Evolutionary conservation across 2,329 filamentous ascomycete species (phyloP).

Genomic region (Neoascochyta sp.): DNA sequence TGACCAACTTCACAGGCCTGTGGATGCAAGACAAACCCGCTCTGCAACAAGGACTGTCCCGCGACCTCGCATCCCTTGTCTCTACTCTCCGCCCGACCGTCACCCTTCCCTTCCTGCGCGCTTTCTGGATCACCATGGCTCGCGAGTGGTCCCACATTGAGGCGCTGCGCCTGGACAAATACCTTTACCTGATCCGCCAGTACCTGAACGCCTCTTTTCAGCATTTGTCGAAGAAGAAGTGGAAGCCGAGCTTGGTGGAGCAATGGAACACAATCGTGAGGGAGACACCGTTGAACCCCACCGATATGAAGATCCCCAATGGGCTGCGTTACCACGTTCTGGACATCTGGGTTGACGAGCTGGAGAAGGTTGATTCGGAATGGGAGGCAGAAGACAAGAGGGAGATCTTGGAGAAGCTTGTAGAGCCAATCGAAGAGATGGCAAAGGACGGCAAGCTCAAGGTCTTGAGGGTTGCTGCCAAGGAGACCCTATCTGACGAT

Average conservation of each 20-base stretch:
- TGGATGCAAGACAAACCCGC: conserved; percentile 90
- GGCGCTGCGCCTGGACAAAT: conserved; percentile 74
- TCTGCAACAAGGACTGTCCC: conserved; percentile 80
- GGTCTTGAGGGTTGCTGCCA: conserved; percentile 65
- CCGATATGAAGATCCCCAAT: conserved; percentile 64
- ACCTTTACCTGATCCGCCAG: conserved; percentile 75
- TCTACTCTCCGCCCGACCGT: conserved; percentile 52
- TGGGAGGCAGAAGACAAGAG: conserved; percentile 34
- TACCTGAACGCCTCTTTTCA: conserved; percentile 70
- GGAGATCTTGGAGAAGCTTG: conserved; percentile 47
- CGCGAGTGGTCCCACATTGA: conserved; percentile 53
- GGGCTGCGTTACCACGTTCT: conserved; percentile 82
- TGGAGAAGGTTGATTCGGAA: conserved; percentile 63
- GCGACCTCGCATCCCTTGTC: conserved; percentile 69
- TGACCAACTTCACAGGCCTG: conserved; percentile 52
- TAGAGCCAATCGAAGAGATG: conserved; percentile 56
- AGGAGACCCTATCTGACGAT: conserved; percentile 69
- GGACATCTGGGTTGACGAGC: conserved; percentile 89
- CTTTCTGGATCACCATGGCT: conserved; percentile 52
- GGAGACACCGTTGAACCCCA: conserved; percentile 45
- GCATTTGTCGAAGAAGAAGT: conserved; percentile 43
- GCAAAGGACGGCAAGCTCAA: conserved; percentile 61
- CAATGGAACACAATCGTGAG: conserved; percentile 49
- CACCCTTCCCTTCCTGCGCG: conserved; percentile 44
- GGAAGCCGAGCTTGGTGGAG: conserved; percentile 39